Conservation (phyloP, 441 rosid genomes). For the Adansonia madagascariensis region DNA sequence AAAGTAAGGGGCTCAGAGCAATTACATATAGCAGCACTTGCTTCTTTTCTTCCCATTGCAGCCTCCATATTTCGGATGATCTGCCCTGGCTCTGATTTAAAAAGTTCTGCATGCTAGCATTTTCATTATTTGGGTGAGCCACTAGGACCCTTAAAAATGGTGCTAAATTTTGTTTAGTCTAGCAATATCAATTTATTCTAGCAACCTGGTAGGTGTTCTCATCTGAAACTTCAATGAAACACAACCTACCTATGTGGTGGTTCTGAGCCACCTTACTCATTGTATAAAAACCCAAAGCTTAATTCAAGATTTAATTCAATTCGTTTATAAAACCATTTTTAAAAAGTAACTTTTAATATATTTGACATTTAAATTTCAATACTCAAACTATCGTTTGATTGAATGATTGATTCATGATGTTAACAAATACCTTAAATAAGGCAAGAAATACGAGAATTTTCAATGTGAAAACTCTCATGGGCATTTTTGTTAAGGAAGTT, state of each 20-base stretch:
- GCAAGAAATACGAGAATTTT: no score
- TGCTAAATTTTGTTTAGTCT: neutral
- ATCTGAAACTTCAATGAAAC: neutral
- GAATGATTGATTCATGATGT: no score
- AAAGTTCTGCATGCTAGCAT: slow-evolving; percentile 16
- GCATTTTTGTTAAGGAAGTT: no score
- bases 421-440: no score
- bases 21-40: slow-evolving; percentile 43
- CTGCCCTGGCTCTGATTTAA: slow-evolving; percentile 20
- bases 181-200: neutral
- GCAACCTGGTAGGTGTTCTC: neutral
- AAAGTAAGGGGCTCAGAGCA: slow-evolving; percentile 55
- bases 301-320: no score
- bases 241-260: neutral
- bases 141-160: neutral
- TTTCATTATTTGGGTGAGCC: neutral
- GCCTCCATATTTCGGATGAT: slow-evolving; percentile 33
- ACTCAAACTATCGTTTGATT: no score
- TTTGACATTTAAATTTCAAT: no score
- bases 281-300: no score
- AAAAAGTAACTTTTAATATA: no score
- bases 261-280: neutral
- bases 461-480: no score
- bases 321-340: no score
- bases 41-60: slow-evolving; percentile 46